A percentile compares a stretch with the other conserved stretches of the same genome.
These are phyloP conservation scores for Tilletia setariae DNA, from an alignment of 1,284 basidiomycete species.

Conservation along the genomic window DNA sequence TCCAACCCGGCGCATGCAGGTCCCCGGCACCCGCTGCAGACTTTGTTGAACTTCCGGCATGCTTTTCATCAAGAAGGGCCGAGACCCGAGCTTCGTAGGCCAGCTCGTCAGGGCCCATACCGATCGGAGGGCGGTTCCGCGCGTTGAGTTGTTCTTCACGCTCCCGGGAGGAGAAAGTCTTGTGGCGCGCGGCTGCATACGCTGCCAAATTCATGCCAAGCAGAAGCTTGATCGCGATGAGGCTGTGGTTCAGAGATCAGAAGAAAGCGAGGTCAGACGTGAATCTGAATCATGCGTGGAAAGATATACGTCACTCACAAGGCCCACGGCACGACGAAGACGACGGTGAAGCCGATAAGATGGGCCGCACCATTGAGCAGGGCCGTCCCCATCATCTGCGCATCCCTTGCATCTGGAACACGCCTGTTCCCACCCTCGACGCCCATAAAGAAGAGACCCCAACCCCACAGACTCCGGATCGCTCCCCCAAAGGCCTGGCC, in stretches of 20 bases:
- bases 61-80: slow-evolving; percentile 32
- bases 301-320: slow-evolving; percentile 24
- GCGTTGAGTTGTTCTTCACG: slow-evolving; percentile 47
- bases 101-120: slow-evolving; percentile 39
- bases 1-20: slow-evolving; percentile 41
- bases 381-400: slow-evolving; percentile 9
- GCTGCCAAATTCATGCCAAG: slow-evolving; percentile 45
- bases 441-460: neutral
- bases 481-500: no score
- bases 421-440: no score
- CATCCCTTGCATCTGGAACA: neutral
- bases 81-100: slow-evolving; percentile 39
- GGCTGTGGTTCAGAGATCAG: slow-evolving; percentile 10
- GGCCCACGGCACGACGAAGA: slow-evolving; percentile 34
- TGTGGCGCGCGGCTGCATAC: slow-evolving; percentile 45
- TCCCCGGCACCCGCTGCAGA: slow-evolving; percentile 17
- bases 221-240: slow-evolving; percentile 49
- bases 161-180: slow-evolving; percentile 43
- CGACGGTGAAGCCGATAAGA: slow-evolving; percentile 21
- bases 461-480: neutral
- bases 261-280: slow-evolving; percentile 43
- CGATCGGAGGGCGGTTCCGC: slow-evolving; percentile 43
- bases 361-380: slow-evolving; percentile 3
- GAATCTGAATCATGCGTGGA: slow-evolving; percentile 8
- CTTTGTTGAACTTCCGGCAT: no score